These are phyloP conservation scores for Pleoardoris graminearum DNA, from an alignment of 2,329 filamentous ascomycete genomes.

Conservation along the genomic window DNA sequence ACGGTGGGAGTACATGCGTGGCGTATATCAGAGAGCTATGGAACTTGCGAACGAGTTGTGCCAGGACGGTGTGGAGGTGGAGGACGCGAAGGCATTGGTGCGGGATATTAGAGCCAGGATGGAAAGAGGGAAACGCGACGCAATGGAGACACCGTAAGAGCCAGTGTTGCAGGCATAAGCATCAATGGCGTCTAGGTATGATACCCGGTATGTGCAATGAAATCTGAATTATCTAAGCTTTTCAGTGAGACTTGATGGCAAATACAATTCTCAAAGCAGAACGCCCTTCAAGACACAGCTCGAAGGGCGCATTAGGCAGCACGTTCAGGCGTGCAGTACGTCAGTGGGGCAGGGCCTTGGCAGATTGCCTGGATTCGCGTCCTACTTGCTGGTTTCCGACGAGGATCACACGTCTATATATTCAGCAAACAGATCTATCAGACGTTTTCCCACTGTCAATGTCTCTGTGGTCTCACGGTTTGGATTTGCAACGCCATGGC, in stretches of 20 bases:
- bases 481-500: neutral
- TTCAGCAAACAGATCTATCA: too few relatives aligned
- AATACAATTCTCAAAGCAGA: too few relatives aligned
- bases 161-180: neutral
- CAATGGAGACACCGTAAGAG: neutral
- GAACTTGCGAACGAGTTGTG: slow-evolving; percentile 87
- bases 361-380: too few relatives aligned
- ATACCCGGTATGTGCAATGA: slow-evolving; percentile 5
- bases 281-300: too few relatives aligned
- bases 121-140: slow-evolving; percentile 50
- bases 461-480: too few relatives aligned
- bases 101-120: slow-evolving; percentile 80
- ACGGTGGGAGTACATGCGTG: slow-evolving; percentile 72
- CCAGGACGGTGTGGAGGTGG: slow-evolving; percentile 93
- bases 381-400: too few relatives aligned
- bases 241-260: too few relatives aligned
- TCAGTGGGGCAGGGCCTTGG: too few relatives aligned
- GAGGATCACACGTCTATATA: too few relatives aligned
- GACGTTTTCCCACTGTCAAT: too few relatives aligned
- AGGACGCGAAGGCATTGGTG: slow-evolving; percentile 92
- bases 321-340: too few relatives aligned
- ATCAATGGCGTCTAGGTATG: slow-evolving; percentile 7
- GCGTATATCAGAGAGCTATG: slow-evolving; percentile 76
- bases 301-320: too few relatives aligned
- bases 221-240: neutral